These are phyloP conservation scores for Lophiostoma macrostomum DNA, from an alignment of 495 filamentous ascomycete genomes.

Conservation along the genomic window DNA sequence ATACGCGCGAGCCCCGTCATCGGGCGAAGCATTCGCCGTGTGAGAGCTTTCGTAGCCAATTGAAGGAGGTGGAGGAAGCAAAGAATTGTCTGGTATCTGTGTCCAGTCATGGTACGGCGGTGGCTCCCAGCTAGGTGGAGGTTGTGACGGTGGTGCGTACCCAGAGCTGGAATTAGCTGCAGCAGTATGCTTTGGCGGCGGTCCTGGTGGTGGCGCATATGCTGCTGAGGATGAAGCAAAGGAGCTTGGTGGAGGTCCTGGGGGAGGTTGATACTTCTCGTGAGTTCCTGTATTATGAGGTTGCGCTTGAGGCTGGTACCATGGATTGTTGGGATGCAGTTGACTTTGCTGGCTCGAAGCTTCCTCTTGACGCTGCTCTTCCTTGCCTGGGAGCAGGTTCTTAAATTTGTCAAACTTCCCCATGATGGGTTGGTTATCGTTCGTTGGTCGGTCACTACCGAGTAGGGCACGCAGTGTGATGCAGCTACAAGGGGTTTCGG, in stretches of 20 bases:
- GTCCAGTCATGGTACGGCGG: constrained; percentile 76
- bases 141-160: constrained; percentile 42
- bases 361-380: neutral
- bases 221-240: constrained; percentile 7
- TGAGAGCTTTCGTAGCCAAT: constrained; percentile 65
- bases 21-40: constrained; percentile 68
- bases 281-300: neutral
- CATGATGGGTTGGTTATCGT: too few relatives aligned
- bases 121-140: constrained; percentile 31
- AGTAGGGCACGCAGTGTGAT: too few relatives aligned
- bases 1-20: constrained; percentile 69
- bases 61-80: constrained; percentile 77
- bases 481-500: too few relatives aligned
- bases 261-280: constrained; percentile 20
- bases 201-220: constrained; percentile 30
- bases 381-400: too few relatives aligned
- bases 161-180: neutral
- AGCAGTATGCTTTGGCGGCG: constrained; percentile 28
- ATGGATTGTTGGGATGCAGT: constrained; percentile 27
- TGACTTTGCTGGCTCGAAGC: constrained; percentile 2
- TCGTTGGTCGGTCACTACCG: too few relatives aligned
- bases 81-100: constrained; percentile 71
- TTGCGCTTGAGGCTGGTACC: constrained; percentile 9
- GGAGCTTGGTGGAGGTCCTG: constrained; percentile 32
- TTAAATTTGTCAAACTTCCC: too few relatives aligned